phyloP scores from a whole-genome alignment of 1,284 basidiomycete species.

The Cryptococcus sp. region DNA sequence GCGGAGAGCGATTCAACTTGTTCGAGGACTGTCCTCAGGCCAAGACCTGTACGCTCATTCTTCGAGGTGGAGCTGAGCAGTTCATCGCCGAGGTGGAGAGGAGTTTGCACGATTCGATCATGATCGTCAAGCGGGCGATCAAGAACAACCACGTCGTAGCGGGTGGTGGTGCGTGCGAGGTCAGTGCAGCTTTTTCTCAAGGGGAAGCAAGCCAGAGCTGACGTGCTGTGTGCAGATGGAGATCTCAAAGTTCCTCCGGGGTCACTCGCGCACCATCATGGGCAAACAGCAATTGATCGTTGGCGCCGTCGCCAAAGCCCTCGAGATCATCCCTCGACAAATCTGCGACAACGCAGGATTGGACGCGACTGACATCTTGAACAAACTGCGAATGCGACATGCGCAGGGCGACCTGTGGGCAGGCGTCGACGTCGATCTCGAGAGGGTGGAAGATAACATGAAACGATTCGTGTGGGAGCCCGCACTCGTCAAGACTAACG shows the following conservation, averaged over 20 bases:
- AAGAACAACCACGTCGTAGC: constrained; percentile 95
- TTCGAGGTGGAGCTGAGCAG: constrained; percentile 96
- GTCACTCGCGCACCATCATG: constrained; percentile 86
- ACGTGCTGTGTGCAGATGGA: constrained; percentile 71
- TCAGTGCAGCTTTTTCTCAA: constrained; percentile 47
- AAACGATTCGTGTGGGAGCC: constrained; percentile 99
- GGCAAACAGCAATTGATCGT: constrained; percentile 96
- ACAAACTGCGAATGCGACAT: constrained; percentile 96
- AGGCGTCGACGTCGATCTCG: constrained; percentile 93
- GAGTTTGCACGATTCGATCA: constrained; percentile 96
- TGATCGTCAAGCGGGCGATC: constrained; percentile 98
- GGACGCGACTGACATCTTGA: constrained; percentile 95
- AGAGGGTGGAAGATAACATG: constrained; percentile 93
- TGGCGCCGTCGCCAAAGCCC: constrained; percentile 92
- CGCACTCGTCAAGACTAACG: constrained; percentile 91
- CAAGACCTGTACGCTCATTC: constrained; percentile 95
- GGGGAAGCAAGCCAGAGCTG: neutral
- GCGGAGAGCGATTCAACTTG: constrained; percentile 95
- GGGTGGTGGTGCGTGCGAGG: constrained; percentile 96
- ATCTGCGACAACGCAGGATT: constrained; percentile 98
- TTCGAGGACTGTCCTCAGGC: constrained; percentile 92
- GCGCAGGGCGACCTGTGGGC: constrained; percentile 83
- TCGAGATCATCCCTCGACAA: constrained; percentile 97
- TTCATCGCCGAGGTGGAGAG: constrained; percentile 99
- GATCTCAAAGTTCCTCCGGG: constrained; percentile 86